phyloP scores from a whole-genome alignment of 805 yeast genomes.

The Blastobotrys robertii region DNA sequence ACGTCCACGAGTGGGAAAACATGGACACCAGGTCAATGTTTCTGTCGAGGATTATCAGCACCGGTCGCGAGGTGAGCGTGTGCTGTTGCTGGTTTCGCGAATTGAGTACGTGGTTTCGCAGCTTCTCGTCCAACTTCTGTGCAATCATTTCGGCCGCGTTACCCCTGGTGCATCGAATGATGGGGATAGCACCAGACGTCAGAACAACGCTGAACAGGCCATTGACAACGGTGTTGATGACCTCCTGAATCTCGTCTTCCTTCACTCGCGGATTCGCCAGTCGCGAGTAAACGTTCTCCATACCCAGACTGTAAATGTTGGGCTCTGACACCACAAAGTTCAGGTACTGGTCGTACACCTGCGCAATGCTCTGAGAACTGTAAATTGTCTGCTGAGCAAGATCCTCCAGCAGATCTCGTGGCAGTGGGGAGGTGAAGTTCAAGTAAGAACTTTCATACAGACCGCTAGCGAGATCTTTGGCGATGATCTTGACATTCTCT shows the following conservation, averaged over 20 bases:
- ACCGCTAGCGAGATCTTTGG: conserved; percentile 63
- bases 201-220: conserved; percentile 75
- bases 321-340: conserved; percentile 92
- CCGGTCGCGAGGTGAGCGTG: conserved; percentile 48
- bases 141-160: conserved; percentile 96
- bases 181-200: conserved; percentile 73
- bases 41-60: conserved; percentile 76
- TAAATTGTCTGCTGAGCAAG: conserved; percentile 73
- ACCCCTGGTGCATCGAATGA: conserved; percentile 81
- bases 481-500: conserved; percentile 60
- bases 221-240: conserved; percentile 63
- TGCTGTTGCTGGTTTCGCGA: conserved; percentile 23
- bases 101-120: conserved; percentile 80
- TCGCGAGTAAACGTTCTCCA: conserved; percentile 52
- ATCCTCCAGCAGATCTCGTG: conserved; percentile 73
- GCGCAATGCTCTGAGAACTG: conserved; percentile 63
- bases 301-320: conserved; percentile 70
- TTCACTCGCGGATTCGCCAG: conserved; percentile 63
- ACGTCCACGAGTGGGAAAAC: conserved; percentile 97
- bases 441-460: conserved; percentile 72
- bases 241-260: conserved; percentile 60
- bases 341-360: conserved; percentile 88
- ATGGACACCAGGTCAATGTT: conserved; percentile 84
- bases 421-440: conserved; percentile 75
- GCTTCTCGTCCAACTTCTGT: conserved; percentile 67